Evolutionary conservation across 2,329 filamentous ascomycete genomes (phyloP).

Genomic region (Aspergillus hortae): DNA sequence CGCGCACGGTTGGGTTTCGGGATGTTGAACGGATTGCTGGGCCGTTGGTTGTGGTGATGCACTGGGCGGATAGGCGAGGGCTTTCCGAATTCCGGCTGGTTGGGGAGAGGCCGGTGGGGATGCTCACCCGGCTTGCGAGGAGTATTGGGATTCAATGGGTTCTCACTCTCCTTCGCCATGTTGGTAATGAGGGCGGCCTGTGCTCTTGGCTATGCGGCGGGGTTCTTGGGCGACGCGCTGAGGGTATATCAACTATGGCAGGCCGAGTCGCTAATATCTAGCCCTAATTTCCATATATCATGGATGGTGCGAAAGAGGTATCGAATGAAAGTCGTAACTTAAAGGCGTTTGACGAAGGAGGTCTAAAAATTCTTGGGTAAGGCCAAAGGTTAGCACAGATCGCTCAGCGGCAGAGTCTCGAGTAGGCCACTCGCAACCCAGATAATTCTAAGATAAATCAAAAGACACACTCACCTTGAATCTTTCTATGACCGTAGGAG

Average conservation of each 20-base stretch:
- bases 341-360: background rate
- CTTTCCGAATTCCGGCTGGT: conserved; percentile 55
- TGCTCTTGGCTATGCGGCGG: background rate
- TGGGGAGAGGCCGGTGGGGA: conserved; percentile 29
- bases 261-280: background rate
- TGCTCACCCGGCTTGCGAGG: conserved; percentile 36
- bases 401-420: no score
- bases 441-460: background rate
- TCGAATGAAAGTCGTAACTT: no score
- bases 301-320: background rate
- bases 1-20: conserved; percentile 48
- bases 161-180: conserved; percentile 53
- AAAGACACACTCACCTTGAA: background rate
- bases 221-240: background rate
- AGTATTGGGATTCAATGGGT: conserved; percentile 34
- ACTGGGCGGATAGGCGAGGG: conserved; percentile 51
- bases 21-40: conserved; percentile 50
- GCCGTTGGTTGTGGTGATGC: conserved; percentile 36
- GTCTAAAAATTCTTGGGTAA: background rate
- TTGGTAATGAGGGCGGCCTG: conserved; percentile 12
- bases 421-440: background rate
- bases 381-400: background rate
- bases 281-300: background rate
- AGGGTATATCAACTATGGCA: background rate
- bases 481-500: background rate